Conservation (phyloP, 192 early-diverging fungal genomes). For the Coemansia sp. region DNA sequence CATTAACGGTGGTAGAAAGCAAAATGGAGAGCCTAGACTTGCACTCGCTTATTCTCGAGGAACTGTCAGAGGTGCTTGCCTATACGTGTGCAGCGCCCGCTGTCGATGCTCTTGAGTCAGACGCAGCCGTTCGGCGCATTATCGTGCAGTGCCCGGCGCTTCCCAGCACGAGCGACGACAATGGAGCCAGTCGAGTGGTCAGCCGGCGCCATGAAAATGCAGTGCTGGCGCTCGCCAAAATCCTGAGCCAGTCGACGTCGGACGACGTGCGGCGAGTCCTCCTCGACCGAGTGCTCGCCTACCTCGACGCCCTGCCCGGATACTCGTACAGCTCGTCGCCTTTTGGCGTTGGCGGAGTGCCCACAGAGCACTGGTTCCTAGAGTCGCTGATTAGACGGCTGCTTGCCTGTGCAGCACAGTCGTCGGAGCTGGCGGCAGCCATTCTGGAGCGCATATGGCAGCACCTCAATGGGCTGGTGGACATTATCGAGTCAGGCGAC, state of each 20-base stretch:
- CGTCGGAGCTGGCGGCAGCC: conserved; percentile 9
- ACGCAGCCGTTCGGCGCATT: conserved; percentile 23
- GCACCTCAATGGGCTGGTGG: conserved; percentile 24
- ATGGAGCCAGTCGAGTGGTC: background rate
- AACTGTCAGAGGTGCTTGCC: conserved; percentile 47
- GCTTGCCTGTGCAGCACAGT: conserved; percentile 25
- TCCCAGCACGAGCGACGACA: conserved; percentile 7
- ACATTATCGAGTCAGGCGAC: conserved; percentile 10
- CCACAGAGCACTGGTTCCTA: conserved; percentile 36
- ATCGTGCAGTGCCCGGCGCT: conserved; percentile 43
- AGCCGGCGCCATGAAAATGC: conserved; percentile 50
- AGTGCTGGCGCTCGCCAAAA: conserved; percentile 52
- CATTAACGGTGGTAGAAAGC: no score
- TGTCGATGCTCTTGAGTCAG: conserved; percentile 5
- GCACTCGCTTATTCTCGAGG: conserved; percentile 57
- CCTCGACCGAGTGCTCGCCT: conserved; percentile 38
- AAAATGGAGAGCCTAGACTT: conserved; percentile 44
- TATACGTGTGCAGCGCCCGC: conserved; percentile 10
- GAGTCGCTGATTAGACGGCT: conserved; percentile 33
- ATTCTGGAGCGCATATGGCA: conserved; percentile 40
- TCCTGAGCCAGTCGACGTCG: conserved; percentile 19
- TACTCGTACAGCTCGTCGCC: conserved; percentile 31
- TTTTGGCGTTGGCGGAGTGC: conserved; percentile 15
- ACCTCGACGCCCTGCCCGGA: conserved; percentile 31
- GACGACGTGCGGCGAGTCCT: conserved; percentile 12